Evolutionary conservation across 116 monocot species (phyloP), one percentile per base, ranked within the genome.

Genomic region (Iris pallida): DNA sequence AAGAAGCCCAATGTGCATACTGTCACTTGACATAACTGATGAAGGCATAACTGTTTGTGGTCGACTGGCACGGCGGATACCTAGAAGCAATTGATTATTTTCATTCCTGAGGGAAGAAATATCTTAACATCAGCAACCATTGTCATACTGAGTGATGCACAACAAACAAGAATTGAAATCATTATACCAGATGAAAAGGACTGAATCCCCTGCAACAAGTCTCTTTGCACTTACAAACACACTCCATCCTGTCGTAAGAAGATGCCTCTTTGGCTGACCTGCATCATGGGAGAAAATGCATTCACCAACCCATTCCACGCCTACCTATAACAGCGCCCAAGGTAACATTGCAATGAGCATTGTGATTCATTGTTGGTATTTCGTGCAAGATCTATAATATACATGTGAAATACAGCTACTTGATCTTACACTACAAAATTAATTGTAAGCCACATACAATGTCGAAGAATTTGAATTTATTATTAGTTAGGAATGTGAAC

Each of bases 261-360:
- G 77, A 60, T 82, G 82, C 42, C 82, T 82, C 66, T 82, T 82
- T 51, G 82, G 82, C 72, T 83, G 83, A 63, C 83, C 79, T 83
- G 83, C 62, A 63, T 47, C 11, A 76, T 14, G 65, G 4, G 53
- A 30, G 3, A 30, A 30, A 30, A 30, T 30, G 30, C 30, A 30
- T 30, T 30, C 30, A 30, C 30, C 30, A 30, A 30, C 30, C 30
- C 30, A 30, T 30, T 30, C 30, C 30, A 30, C 30, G 3, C 30
- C 30, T 30, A 30, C 30, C 30, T 30, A 30, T 30, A 30, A 30
- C 30, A 30, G 30, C 30, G 30, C 30, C 30, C 30, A 30, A 30
- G 30, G 30, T 30, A 30, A 0, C 30, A 30, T 30, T 30, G 30
- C 30, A 30, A 30, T 30, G 30, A 30, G 30, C 30, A 30, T 30